phyloP scores from a whole-genome alignment of 306 rosid genomes.

The Castanea mollissima region DNA sequence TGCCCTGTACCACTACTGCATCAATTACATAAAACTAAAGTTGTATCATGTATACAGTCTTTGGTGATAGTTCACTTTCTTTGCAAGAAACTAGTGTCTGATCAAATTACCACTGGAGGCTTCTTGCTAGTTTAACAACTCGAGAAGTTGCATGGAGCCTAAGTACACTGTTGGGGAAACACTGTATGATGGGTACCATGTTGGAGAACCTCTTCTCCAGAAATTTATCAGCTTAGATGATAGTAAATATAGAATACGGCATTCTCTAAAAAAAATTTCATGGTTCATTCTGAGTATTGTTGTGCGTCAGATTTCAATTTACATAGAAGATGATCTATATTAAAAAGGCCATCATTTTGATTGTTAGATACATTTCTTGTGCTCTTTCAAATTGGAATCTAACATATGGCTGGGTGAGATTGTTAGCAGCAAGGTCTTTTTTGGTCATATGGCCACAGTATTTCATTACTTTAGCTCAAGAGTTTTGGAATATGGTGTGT shows the following conservation, averaged over 20 bases:
- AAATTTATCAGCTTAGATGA: slow-evolving; percentile 4
- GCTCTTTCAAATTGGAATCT: not conserved
- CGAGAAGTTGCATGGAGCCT: slow-evolving; percentile 11
- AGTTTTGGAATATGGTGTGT: too few relatives aligned
- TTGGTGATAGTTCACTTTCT: slow-evolving; percentile 5
- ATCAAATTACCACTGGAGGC: not conserved
- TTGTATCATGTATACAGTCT: not conserved
- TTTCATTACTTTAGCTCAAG: not conserved
- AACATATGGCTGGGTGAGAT: not conserved
- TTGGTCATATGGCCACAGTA: not conserved
- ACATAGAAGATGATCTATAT: not conserved
- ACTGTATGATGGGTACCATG: not conserved
- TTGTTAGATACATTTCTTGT: not conserved
- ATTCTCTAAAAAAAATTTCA: slow-evolving; percentile 7
- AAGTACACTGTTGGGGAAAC: slow-evolving; percentile 1
- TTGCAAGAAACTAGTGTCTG: not conserved
- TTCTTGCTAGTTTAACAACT: not conserved
- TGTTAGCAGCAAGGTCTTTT: not conserved
- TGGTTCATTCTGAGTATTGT: slow-evolving; percentile 3
- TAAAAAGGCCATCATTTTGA: not conserved
- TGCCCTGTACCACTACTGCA: not conserved
- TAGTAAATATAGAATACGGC: not conserved
- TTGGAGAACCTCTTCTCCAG: not conserved
- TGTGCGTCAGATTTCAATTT: not conserved
- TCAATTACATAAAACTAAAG: not conserved